Conservation (phyloP, 768 basidiomycete genomes). For the Xerocomus brunneocitrinus region DNA sequence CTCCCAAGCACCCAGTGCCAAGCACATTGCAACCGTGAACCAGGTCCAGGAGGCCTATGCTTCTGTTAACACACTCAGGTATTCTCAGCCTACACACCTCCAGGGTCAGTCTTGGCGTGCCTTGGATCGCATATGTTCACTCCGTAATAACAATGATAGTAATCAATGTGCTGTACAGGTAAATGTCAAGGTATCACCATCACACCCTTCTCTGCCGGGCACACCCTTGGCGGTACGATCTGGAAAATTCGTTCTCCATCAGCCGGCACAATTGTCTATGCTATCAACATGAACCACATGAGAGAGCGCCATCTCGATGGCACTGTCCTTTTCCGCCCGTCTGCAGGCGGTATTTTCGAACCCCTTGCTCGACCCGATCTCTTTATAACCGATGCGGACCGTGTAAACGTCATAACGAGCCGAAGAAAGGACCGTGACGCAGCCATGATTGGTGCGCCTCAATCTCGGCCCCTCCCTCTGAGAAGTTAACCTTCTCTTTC, state of each 20-base stretch:
- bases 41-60: conserved; percentile 95
- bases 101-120: conserved; percentile 56
- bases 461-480: background rate
- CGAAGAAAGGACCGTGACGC: conserved; percentile 88
- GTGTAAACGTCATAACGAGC: conserved; percentile 76
- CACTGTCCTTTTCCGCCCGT: conserved; percentile 75
- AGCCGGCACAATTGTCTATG: conserved; percentile 92
- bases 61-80: conserved; percentile 84
- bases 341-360: conserved; percentile 78
- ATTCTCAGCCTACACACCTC: conserved; percentile 92
- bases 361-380: conserved; percentile 86
- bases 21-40: conserved; percentile 70
- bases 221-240: conserved; percentile 93
- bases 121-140: conserved; percentile 4
- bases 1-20: conserved; percentile 27
- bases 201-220: conserved; percentile 92
- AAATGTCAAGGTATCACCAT: conserved; percentile 92
- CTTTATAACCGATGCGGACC: conserved; percentile 88
- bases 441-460: conserved; percentile 69
- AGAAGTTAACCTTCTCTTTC: conserved; percentile 2
- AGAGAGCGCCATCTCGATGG: conserved; percentile 93
- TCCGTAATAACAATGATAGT: background rate
- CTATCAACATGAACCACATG: conserved; percentile 94
- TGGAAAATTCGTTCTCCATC: conserved; percentile 99
- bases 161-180: conserved; percentile 39